A percentile compares a stretch with the other conserved stretches of the same genome.
These are phyloP conservation scores for Leccinum solheimii DNA, from an alignment of 1,284 basidiomycete genomes.

Conservation along the genomic window DNA sequence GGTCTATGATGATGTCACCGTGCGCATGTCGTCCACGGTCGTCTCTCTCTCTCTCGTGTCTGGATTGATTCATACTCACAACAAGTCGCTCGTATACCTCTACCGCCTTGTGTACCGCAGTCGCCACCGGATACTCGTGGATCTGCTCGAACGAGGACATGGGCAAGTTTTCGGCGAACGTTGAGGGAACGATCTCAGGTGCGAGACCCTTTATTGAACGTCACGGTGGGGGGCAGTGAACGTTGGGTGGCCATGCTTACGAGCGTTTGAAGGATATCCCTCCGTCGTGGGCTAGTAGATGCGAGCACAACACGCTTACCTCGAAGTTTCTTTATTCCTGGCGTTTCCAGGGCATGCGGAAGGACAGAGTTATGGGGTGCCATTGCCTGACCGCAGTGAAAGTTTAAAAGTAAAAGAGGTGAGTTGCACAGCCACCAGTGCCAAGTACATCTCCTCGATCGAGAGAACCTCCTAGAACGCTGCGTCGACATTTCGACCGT, in stretches of 20 bases:
- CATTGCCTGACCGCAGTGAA: not conserved
- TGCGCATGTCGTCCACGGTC: not conserved
- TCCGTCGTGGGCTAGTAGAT: constrained; percentile 82
- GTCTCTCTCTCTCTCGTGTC: not conserved
- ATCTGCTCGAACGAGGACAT: constrained; percentile 71
- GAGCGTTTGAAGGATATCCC: constrained; percentile 79
- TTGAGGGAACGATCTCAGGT: constrained; percentile 88
- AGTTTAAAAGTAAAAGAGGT: not conserved
- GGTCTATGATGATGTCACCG: constrained; percentile 34
- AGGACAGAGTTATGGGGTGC: constrained; percentile 50
- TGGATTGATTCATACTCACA: constrained; percentile 39
- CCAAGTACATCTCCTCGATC: too few relatives aligned
- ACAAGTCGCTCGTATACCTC: constrained; percentile 91
- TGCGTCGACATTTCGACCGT: too few relatives aligned
- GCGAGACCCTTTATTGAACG: constrained; percentile 63
- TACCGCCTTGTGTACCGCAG: constrained; percentile 88
- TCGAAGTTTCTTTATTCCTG: constrained; percentile 68
- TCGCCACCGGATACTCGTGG: constrained; percentile 93
- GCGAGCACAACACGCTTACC: constrained; percentile 83
- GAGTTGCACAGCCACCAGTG: too few relatives aligned
- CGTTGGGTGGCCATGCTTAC: constrained; percentile 44
- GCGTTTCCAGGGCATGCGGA: constrained; percentile 68
- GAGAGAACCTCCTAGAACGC: too few relatives aligned
- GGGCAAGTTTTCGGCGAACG: constrained; percentile 82
- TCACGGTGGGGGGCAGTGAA: not conserved